Evolutionary conservation across 2,329 filamentous ascomycete species (phyloP).

Genomic region (Huntiella bhutanensis): DNA sequence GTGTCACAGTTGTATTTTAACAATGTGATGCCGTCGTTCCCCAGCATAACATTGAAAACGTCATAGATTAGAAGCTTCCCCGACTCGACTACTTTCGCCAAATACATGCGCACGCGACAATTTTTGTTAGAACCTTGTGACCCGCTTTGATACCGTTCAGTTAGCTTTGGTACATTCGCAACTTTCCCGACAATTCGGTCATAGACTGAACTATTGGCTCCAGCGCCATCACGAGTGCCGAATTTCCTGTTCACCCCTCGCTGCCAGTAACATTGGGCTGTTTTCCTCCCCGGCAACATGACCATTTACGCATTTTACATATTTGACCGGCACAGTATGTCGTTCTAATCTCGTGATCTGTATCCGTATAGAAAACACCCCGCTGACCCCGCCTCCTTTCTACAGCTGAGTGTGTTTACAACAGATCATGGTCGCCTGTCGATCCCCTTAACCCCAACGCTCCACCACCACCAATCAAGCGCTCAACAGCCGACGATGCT

Average conservation of each 20-base stretch:
- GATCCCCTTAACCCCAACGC: constrained; percentile 19
- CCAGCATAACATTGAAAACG: too few species aligned
- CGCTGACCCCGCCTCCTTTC: not conserved
- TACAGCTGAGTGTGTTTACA: constrained; percentile 92
- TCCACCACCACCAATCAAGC: constrained; percentile 12
- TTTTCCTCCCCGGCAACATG: constrained; percentile 33
- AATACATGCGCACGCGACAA: constrained; percentile 1
- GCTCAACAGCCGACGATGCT: constrained; percentile 50
- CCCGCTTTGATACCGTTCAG: too few species aligned
- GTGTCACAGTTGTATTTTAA: too few species aligned
- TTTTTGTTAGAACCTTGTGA: not conserved
- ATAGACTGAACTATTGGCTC: too few species aligned
- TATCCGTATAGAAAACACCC: constrained; percentile 2
- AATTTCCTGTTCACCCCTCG: too few species aligned
- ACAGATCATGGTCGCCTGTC: constrained; percentile 55
- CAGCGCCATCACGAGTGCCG: too few species aligned
- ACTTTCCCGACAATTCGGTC: not conserved
- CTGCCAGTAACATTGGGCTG: not conserved
- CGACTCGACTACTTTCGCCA: too few species aligned
- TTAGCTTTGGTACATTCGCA: not conserved
- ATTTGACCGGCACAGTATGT: constrained; percentile 89
- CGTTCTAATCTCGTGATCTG: constrained; percentile 7
- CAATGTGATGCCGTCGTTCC: too few species aligned
- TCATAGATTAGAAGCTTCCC: too few species aligned
- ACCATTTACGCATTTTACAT: constrained; percentile 96